Percentiles rank a stretch among this genome's conserved stretches.
Evolutionary conservation across 176 grass and related monocot genomes (phyloP).

Genomic region (Juncus inflexus): DNA sequence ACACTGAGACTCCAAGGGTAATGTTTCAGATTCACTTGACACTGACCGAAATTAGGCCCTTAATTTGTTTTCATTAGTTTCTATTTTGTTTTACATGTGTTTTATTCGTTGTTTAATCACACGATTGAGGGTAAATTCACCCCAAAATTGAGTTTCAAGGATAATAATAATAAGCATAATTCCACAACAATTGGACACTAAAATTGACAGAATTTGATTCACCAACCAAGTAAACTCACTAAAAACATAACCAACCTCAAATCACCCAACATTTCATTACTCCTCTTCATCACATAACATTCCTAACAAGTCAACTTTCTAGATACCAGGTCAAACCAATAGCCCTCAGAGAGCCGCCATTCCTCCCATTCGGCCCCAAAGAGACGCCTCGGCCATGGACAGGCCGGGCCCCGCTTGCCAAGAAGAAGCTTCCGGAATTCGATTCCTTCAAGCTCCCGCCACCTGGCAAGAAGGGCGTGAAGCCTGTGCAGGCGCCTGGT

Average conservation of each 20-base stretch:
- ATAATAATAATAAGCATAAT: neutral
- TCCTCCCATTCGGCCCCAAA: slow-evolving; percentile 70
- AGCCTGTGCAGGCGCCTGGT: slow-evolving; percentile 72
- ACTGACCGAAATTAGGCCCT: neutral
- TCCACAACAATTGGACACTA: too few relatives aligned
- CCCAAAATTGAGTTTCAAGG: neutral
- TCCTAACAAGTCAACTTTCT: slow-evolving; percentile 2
- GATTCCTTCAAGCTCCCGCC: slow-evolving; percentile 78
- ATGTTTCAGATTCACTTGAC: slow-evolving; percentile 3
- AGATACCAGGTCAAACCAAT: slow-evolving; percentile 52
- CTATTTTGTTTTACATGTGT: neutral
- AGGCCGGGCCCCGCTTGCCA: slow-evolving; percentile 67
- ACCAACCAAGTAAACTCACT: too few relatives aligned
- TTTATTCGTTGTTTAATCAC: neutral
- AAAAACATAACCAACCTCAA: too few relatives aligned
- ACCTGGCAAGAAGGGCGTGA: slow-evolving; percentile 77
- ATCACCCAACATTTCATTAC: too few relatives aligned
- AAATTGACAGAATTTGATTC: too few relatives aligned
- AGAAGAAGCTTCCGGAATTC: slow-evolving; percentile 79
- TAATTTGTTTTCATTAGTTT: too few relatives aligned
- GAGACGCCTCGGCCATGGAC: slow-evolving; percentile 81
- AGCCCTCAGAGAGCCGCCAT: slow-evolving; percentile 63
- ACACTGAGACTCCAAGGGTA: slow-evolving; percentile 65
- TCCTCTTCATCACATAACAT: too few relatives aligned
- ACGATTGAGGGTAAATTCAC: neutral